Evolutionary conservation across 768 basidiomycete genomes (phyloP).

Genomic region (Hypsizygus marmoreus): DNA sequence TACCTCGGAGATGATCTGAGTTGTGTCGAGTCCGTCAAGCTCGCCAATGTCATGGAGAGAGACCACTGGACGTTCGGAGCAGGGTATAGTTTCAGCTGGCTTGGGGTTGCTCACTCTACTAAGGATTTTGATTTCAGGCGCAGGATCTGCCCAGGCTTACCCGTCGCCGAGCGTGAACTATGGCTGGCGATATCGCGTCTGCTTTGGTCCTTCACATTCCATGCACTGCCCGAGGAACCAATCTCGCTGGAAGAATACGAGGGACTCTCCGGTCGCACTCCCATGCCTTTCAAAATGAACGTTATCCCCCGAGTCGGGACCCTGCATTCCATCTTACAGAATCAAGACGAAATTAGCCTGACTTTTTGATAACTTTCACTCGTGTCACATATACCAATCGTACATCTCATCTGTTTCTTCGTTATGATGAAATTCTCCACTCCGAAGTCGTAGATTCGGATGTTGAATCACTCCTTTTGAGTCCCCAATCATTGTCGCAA

Average conservation of each 20-base stretch:
- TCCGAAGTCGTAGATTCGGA: too few species aligned
- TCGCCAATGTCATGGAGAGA: constrained; percentile 41
- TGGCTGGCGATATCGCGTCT: constrained; percentile 46
- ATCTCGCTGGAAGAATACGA: constrained; percentile 49
- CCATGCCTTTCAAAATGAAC: constrained; percentile 40
- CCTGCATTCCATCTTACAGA: constrained; percentile 13
- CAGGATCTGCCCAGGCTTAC: constrained; percentile 45
- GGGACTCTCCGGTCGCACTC: constrained; percentile 44
- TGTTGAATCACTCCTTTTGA: too few species aligned
- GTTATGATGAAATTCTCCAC: too few species aligned
- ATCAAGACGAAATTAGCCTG: constrained; percentile 5
- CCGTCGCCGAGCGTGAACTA: constrained; percentile 46
- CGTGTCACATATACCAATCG: too few species aligned
- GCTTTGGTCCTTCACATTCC: constrained; percentile 47
- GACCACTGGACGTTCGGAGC: constrained; percentile 54
- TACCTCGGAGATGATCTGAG: constrained; percentile 38
- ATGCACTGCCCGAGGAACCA: constrained; percentile 39
- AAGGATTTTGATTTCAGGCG: too few species aligned
- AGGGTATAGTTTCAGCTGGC: too few species aligned
- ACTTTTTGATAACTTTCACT: neutral
- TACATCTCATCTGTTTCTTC: too few species aligned
- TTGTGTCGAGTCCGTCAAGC: constrained; percentile 43
- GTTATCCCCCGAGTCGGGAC: constrained; percentile 30
- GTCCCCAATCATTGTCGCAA: too few species aligned
- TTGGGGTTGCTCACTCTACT: too few species aligned